These are phyloP conservation scores for Blastocladiella britannica DNA, from an alignment of 192 early-diverging fungal species.

Conservation along the genomic window DNA sequence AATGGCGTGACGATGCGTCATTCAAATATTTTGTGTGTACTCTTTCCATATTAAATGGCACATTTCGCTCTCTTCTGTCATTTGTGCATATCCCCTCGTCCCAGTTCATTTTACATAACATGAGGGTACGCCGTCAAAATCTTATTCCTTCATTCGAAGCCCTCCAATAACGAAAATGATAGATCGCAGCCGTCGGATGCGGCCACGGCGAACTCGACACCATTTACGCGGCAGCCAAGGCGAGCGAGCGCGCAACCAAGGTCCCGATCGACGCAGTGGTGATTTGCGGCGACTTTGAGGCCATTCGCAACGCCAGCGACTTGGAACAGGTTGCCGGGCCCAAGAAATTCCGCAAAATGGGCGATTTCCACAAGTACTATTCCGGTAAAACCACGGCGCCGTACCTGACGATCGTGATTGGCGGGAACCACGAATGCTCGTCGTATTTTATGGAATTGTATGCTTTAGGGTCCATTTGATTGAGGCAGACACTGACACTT, in stretches of 20 bases:
- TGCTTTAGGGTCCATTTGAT: not conserved
- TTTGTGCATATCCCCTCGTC: too few relatives aligned
- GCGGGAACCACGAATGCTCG: constrained; percentile 93
- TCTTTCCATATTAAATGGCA: too few relatives aligned
- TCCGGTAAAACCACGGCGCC: constrained; percentile 57
- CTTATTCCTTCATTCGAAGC: too few relatives aligned
- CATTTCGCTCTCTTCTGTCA: too few relatives aligned
- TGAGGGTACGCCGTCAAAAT: too few relatives aligned
- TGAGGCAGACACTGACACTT: not conserved
- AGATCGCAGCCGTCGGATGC: constrained; percentile 87
- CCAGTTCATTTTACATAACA: too few relatives aligned
- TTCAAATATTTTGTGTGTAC: too few relatives aligned
- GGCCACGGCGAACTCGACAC: constrained; percentile 83
- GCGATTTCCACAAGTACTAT: constrained; percentile 88
- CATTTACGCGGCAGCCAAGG: constrained; percentile 70
- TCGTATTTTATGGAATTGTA: constrained; percentile 87
- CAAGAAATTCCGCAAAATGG: constrained; percentile 59
- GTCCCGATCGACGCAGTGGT: constrained; percentile 71
- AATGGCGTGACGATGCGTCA: too few relatives aligned
- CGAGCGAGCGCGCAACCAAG: constrained; percentile 33
- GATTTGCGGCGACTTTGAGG: constrained; percentile 77
- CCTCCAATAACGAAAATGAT: too few relatives aligned
- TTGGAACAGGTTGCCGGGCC: constrained; percentile 64
- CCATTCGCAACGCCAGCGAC: constrained; percentile 68
- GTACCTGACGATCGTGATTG: constrained; percentile 80